A percentile compares a stretch with the other conserved stretches of the same genome.
Conservation (phyloP, 177 flowering plant species). For the Vitis hybrid region DNA sequence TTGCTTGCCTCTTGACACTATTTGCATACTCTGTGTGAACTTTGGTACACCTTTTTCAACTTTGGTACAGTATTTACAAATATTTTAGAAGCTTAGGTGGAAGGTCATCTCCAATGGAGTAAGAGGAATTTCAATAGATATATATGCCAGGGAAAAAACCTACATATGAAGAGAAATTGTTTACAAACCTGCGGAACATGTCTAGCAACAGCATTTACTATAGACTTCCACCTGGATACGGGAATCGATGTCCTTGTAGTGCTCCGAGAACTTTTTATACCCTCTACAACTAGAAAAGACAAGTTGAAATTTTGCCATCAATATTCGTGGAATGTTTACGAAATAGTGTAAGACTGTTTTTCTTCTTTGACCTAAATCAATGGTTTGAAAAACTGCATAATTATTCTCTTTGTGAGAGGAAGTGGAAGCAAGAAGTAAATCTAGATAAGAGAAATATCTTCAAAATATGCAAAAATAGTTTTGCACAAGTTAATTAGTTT, state of each 20-base stretch:
- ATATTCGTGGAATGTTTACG: neutral
- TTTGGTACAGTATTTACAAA: too few species aligned
- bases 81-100: too few species aligned
- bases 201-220: constrained; percentile 73
- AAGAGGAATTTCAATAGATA: neutral
- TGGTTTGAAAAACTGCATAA: too few species aligned
- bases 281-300: constrained; percentile 39
- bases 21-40: too few species aligned
- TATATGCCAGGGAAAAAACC: neutral
- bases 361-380: neutral
- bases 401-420: too few species aligned
- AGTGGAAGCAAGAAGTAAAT: too few species aligned
- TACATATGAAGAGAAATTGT: constrained; percentile 2
- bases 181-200: constrained; percentile 87
- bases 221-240: constrained; percentile 74
- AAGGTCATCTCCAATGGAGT: too few species aligned
- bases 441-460: too few species aligned
- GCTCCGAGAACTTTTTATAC: constrained; percentile 31
- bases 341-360: neutral
- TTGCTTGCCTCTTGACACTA: too few species aligned
- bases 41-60: too few species aligned
- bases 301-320: neutral
- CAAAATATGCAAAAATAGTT: too few species aligned
- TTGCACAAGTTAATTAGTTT: too few species aligned
- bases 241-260: constrained; percentile 21